Conservation (phyloP, 208 protist genomes). For the Trypanosoma lewisi region DNA sequence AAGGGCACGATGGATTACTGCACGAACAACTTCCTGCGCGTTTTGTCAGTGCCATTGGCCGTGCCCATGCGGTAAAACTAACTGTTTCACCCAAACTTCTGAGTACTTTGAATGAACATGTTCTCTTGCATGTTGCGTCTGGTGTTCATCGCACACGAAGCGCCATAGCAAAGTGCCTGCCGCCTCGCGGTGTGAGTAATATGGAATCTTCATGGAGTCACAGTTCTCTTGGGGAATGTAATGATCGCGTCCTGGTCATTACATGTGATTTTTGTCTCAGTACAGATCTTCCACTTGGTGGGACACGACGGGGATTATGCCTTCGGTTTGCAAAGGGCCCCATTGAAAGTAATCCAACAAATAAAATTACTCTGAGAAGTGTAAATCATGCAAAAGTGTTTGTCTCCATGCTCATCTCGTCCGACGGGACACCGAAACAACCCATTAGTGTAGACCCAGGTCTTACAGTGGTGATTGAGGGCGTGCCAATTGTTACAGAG, state of each 20-base stretch:
- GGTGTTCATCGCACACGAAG: slow-evolving; percentile 19
- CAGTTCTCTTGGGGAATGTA: slow-evolving; percentile 4
- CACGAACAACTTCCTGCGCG: slow-evolving; percentile 14
- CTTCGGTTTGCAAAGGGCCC: slow-evolving; percentile 31
- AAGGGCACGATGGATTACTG: neutral
- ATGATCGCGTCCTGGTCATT: slow-evolving; percentile 13
- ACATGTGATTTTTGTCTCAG: slow-evolving; percentile 22
- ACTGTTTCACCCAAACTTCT: slow-evolving; percentile 34
- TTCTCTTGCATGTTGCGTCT: slow-evolving; percentile 25
- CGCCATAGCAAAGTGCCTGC: neutral
- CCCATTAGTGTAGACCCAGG: slow-evolving; percentile 44
- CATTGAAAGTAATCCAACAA: slow-evolving; percentile 16
- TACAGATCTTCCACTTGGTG: slow-evolving; percentile 36
- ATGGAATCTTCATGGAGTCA: neutral
- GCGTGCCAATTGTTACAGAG: slow-evolving; percentile 29
- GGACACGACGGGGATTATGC: slow-evolving; percentile 21
- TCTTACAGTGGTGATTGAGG: slow-evolving; percentile 38
- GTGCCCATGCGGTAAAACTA: slow-evolving; percentile 25
- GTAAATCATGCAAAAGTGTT: slow-evolving; percentile 43
- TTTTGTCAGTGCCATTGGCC: slow-evolving; percentile 21
- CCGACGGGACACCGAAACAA: slow-evolving; percentile 16
- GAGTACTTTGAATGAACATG: slow-evolving; percentile 27
- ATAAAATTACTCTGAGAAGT: slow-evolving; percentile 32
- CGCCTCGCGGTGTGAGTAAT: neutral
- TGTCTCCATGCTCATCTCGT: slow-evolving; percentile 22